A percentile compares a stretch with the other conserved stretches of the same genome.
Conservation (phyloP, 2,329 filamentous ascomycete species). For the Escovopsis sp. region DNA sequence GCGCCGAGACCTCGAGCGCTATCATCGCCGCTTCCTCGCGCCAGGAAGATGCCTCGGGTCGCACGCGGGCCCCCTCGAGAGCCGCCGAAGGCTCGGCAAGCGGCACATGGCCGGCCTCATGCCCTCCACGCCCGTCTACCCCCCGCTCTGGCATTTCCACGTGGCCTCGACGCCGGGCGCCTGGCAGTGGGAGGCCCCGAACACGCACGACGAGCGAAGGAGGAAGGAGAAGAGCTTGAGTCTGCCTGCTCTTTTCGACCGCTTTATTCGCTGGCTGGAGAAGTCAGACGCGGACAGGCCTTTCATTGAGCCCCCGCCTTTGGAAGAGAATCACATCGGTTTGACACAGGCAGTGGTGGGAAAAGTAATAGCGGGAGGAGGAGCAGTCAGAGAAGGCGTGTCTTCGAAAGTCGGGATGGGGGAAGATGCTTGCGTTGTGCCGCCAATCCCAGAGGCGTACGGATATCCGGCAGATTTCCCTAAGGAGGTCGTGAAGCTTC, state of each 20-base stretch:
- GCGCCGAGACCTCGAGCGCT: constrained; percentile 17
- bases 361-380: too few relatives aligned
- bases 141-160: constrained; percentile 31
- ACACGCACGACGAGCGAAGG: constrained; percentile 13
- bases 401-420: too few relatives aligned
- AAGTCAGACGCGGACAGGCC: constrained; percentile 10
- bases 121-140: constrained; percentile 20
- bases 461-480: constrained; percentile 2
- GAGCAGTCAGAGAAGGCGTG: too few relatives aligned
- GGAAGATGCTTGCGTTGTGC: too few relatives aligned
- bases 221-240: constrained; percentile 9
- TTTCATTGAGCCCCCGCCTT: constrained; percentile 6
- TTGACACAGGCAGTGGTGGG: background rate
- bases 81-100: constrained; percentile 34
- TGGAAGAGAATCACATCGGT: constrained; percentile 1
- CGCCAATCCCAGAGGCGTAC: background rate
- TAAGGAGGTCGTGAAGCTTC: constrained; percentile 6
- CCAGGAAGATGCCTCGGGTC: constrained; percentile 22
- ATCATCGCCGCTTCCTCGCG: constrained; percentile 9
- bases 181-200: constrained; percentile 39
- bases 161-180: constrained; percentile 27
- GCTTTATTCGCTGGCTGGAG: constrained; percentile 15
- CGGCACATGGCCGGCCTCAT: constrained; percentile 37
- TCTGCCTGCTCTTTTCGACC: constrained; percentile 10
- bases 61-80: constrained; percentile 39